Evolutionary conservation across 352 stramenopile species (phyloP).

Genomic region (Phytophthora uliginosa): DNA sequence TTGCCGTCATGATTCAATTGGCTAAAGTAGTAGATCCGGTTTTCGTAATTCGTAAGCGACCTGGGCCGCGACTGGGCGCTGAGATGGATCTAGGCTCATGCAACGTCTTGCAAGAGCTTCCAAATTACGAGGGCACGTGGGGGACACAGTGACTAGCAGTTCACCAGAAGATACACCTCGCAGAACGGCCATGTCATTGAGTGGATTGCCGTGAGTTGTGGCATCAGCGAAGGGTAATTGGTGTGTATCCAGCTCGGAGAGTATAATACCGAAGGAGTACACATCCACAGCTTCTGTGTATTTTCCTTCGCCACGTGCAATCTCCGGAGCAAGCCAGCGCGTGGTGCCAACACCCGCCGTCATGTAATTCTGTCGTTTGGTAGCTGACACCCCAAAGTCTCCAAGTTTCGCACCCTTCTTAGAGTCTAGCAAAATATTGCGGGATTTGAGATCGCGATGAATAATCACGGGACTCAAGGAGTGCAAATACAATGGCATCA

Average conservation of each 20-base stretch:
- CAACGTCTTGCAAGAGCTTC: conserved; percentile 60
- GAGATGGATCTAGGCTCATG: conserved; percentile 56
- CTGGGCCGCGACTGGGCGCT: conserved; percentile 62
- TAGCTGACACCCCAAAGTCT: conserved; percentile 75
- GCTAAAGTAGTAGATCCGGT: conserved; percentile 54
- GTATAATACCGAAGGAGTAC: conserved; percentile 76
- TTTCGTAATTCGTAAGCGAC: conserved; percentile 74
- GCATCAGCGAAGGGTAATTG: conserved; percentile 69
- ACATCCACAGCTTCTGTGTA: conserved; percentile 79
- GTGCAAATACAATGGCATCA: conserved; percentile 77
- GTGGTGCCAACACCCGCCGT: conserved; percentile 71
- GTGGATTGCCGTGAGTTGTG: conserved; percentile 33
- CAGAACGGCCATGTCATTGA: conserved; percentile 71
- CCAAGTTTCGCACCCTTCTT: conserved; percentile 73
- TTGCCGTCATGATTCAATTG: not conserved
- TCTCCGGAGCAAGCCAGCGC: conserved; percentile 72
- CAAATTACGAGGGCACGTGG: conserved; percentile 56
- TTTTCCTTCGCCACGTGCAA: conserved; percentile 62
- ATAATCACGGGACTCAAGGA: conserved; percentile 73
- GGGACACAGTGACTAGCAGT: conserved; percentile 50
- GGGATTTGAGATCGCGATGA: conserved; percentile 79
- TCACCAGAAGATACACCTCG: conserved; percentile 60
- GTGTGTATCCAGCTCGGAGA: conserved; percentile 79
- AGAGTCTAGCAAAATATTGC: conserved; percentile 73
- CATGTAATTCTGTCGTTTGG: conserved; percentile 68